Evolutionary conservation across 192 early-diverging fungal species (phyloP).

Genomic region (Chytriomyces confervae): DNA sequence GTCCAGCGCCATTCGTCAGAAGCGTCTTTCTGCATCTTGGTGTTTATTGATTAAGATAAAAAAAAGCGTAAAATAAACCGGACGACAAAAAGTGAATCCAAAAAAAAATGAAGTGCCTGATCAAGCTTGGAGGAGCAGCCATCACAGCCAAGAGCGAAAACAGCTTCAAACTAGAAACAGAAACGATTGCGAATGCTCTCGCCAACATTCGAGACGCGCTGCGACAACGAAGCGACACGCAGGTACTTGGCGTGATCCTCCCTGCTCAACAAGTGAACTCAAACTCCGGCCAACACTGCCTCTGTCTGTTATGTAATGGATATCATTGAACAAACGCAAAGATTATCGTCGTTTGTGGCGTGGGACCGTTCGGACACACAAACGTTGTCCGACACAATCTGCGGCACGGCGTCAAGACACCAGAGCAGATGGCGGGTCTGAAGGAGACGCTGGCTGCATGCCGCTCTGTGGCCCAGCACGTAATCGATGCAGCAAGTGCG

Average conservation of each 20-base stretch:
- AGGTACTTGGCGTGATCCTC: no score
- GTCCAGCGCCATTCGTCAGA: not conserved
- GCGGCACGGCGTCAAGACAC: not conserved
- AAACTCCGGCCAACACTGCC: no score
- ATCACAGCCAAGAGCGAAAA: constrained; percentile 14
- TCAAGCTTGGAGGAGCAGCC: constrained; percentile 32
- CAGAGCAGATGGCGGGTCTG: not conserved
- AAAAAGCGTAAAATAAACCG: not conserved
- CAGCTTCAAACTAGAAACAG: not conserved
- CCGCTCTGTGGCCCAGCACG: not conserved
- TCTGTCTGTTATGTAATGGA: not conserved
- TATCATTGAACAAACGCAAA: constrained; percentile 1
- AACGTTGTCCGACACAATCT: constrained; percentile 15
- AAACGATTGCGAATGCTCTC: no score
- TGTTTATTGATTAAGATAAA: constrained; percentile 1
- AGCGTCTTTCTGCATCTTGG: not conserved
- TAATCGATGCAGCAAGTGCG: not conserved
- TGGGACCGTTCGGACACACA: constrained; percentile 27
- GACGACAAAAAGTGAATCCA: not conserved
- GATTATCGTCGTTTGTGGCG: constrained; percentile 19
- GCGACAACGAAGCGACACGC: no score
- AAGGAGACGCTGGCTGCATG: not conserved
- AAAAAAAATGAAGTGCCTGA: constrained; percentile 6
- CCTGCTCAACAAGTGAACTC: no score
- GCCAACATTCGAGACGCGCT: no score